A percentile compares a stretch with the other conserved stretches of the same genome.
Evolutionary conservation across 352 stramenopile genomes (phyloP).

Genomic region (Phytophthora cajani): DNA sequence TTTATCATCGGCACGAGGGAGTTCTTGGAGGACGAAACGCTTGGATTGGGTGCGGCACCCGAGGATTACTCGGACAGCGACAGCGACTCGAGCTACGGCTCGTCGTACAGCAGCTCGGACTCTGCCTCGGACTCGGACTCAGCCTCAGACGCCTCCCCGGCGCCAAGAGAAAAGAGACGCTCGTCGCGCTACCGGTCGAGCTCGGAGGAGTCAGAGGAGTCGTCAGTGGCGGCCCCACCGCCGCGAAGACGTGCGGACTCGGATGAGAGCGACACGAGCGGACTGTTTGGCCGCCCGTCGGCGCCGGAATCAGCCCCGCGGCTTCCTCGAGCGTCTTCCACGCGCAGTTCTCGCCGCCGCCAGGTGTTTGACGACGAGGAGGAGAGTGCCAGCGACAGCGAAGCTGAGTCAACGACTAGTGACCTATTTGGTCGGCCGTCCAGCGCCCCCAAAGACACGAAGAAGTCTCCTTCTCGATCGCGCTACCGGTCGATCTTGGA

Average conservation of each 20-base stretch:
- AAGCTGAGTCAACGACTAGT: constrained; percentile 40
- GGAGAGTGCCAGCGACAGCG: constrained; percentile 34
- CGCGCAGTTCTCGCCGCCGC: constrained; percentile 33
- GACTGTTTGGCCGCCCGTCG: constrained; percentile 56
- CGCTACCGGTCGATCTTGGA: constrained; percentile 40
- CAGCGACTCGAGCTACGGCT: constrained; percentile 66
- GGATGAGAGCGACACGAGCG: constrained; percentile 65
- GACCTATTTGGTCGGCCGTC: constrained; percentile 43
- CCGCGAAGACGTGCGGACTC: constrained; percentile 37
- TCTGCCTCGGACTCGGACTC: constrained; percentile 53
- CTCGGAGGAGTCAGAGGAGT: constrained; percentile 51
- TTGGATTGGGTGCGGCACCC: constrained; percentile 74
- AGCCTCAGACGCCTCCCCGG: constrained; percentile 25
- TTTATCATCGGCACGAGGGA: constrained; percentile 90
- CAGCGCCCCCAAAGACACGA: constrained; percentile 29
- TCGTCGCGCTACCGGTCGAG: constrained; percentile 38
- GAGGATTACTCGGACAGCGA: constrained; percentile 61
- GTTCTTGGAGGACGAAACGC: constrained; percentile 87
- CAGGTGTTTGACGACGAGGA: constrained; percentile 55
- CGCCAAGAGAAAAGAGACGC: constrained; percentile 22
- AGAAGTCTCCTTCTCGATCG: constrained; percentile 20
- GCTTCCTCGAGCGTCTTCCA: constrained; percentile 18
- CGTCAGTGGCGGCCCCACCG: constrained; percentile 29
- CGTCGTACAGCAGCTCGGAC: constrained; percentile 71
- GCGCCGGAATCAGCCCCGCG: constrained; percentile 21